Evolutionary conservation across 306 rosid genomes (phyloP).

Genomic region (Trifolium fragiferum): DNA sequence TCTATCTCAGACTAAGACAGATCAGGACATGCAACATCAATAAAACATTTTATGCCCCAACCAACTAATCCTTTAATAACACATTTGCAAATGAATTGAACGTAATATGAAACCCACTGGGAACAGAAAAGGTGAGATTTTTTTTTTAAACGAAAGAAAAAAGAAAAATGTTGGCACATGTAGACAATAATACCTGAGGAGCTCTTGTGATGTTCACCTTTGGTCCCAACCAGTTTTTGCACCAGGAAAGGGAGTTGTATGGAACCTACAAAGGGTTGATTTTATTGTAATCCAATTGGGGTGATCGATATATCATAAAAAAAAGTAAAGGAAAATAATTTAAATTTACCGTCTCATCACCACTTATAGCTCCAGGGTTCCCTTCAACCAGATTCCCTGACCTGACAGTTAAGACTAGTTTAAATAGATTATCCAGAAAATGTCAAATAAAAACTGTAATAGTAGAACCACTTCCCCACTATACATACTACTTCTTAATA

Average conservation of each 20-base stretch:
- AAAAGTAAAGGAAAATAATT: conserved; percentile 30
- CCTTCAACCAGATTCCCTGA: conserved; percentile 94
- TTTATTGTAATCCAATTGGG: conserved; percentile 32
- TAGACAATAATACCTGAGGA: conserved; percentile 76
- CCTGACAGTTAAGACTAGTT: conserved; percentile 52
- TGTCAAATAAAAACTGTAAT: conserved; percentile 22
- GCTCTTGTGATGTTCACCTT: conserved; percentile 94
- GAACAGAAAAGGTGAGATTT: not conserved
- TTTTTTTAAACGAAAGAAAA: not conserved
- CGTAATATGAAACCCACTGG: conserved; percentile 8
- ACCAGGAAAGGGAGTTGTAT: conserved; percentile 91
- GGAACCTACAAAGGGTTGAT: conserved; percentile 70
- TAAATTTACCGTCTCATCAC: conserved; percentile 88
- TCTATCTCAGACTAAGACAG: not conserved
- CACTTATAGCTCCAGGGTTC: conserved; percentile 83
- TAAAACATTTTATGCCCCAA: conserved; percentile 1
- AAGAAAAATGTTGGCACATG: not conserved
- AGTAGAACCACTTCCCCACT: conserved; percentile 26
- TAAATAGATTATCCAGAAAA: conserved; percentile 30
- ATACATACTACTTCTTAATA: conserved; percentile 13
- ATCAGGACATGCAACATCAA: conserved; percentile 32
- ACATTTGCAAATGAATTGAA: conserved; percentile 15
- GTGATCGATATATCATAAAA: conserved; percentile 5
- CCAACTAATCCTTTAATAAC: conserved; percentile 27
- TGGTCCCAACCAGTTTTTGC: conserved; percentile 97